Conservation (phyloP, 345 rosid genomes). For the Dipteronia dyeriana region DNA sequence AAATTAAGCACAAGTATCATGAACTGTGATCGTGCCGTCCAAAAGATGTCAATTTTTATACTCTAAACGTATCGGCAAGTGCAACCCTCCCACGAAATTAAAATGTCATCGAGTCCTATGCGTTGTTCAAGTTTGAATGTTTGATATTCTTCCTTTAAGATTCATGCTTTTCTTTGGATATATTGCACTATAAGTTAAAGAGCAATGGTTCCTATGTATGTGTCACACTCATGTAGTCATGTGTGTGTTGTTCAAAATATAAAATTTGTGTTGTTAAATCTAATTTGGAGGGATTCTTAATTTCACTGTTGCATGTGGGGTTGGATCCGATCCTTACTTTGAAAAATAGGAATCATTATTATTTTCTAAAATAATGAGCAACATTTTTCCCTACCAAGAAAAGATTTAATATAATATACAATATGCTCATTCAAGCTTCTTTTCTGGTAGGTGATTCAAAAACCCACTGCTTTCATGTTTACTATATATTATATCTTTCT, state of each 20-base stretch:
- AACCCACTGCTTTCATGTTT: too few species aligned
- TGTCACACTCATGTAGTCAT: too few species aligned
- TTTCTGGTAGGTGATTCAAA: not conserved
- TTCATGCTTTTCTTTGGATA: too few species aligned
- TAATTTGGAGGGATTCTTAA: too few species aligned
- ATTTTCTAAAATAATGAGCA: conserved; percentile 26
- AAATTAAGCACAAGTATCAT: not conserved
- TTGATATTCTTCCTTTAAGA: too few species aligned
- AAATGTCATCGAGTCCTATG: too few species aligned
- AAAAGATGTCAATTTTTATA: too few species aligned
- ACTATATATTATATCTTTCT: not conserved
- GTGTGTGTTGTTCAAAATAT: too few species aligned
- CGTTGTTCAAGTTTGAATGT: too few species aligned
- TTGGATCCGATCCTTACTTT: conserved; percentile 30
- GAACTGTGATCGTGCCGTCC: not conserved
- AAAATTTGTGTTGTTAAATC: too few species aligned
- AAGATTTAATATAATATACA: not conserved
- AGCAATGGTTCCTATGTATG: not conserved
- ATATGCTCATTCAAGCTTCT: not conserved
- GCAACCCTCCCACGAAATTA: not conserved
- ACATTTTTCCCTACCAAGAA: not conserved
- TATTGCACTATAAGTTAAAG: not conserved
- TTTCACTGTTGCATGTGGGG: conserved; percentile 30
- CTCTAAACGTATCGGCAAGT: not conserved
- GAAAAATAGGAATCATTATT: conserved; percentile 31